phyloP scores from a whole-genome alignment of 129 eudicot species.

The Flaveria ramosissima region DNA sequence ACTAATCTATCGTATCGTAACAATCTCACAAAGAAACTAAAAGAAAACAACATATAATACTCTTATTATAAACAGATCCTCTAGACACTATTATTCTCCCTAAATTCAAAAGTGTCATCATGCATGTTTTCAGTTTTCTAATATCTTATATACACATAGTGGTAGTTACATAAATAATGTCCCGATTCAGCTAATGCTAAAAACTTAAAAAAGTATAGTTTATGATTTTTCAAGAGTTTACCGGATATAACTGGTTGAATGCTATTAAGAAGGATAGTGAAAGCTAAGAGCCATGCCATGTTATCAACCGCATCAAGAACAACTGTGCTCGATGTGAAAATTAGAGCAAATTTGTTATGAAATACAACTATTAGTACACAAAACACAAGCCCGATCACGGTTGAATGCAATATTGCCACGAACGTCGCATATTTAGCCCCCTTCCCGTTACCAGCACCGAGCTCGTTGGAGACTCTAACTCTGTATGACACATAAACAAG shows the following conservation, averaged over 20 bases:
- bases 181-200: not conserved
- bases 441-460: constrained; percentile 77
- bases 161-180: no score
- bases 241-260: constrained; percentile 83
- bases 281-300: constrained; percentile 64
- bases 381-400: constrained; percentile 54
- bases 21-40: not conserved
- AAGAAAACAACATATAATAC: no score
- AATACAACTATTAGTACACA: constrained; percentile 46
- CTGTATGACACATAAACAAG: constrained; percentile 32
- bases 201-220: no score
- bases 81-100: no score
- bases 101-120: no score
- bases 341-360: constrained; percentile 46
- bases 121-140: no score
- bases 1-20: not conserved
- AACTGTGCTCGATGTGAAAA: constrained; percentile 58
- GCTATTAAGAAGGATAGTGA: constrained; percentile 79
- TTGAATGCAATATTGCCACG: constrained; percentile 59
- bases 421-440: constrained; percentile 72
- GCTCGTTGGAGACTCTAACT: constrained; percentile 86
- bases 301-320: constrained; percentile 60
- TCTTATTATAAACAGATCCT: no score
- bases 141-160: no score
- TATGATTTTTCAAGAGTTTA: not conserved